These are phyloP conservation scores for Takakia lepidozioides DNA, from an alignment of 225 moss, liverwort and hornwort genomes.

Conservation along the genomic window DNA sequence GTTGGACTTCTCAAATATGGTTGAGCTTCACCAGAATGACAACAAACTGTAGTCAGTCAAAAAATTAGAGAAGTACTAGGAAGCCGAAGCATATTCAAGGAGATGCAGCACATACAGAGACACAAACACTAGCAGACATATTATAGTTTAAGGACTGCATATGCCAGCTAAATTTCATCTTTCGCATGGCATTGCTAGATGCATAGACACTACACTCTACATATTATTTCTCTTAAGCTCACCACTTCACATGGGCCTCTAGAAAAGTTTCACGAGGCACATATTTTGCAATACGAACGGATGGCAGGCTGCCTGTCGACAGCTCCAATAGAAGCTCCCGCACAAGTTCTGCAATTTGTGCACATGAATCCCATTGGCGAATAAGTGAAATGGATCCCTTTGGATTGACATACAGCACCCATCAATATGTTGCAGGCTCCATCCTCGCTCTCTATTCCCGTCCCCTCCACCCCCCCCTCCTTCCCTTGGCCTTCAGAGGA, in stretches of 20 bases:
- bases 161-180: not conserved
- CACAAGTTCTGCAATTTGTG: conserved; percentile 29
- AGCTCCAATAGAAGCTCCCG: conserved; percentile 19
- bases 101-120: not conserved
- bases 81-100: not conserved
- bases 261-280: conserved; percentile 36
- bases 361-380: too few species aligned
- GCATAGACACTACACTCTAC: not conserved
- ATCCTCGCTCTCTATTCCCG: too few species aligned
- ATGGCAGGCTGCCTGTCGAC: conserved; percentile 13
- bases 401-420: too few species aligned
- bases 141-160: not conserved
- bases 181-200: not conserved
- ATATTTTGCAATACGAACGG: conserved; percentile 36
- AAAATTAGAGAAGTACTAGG: conserved; percentile 1
- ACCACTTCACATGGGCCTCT: conserved; percentile 24
- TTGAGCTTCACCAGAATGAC: too few species aligned
- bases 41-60: too few species aligned
- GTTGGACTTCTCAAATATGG: conserved; percentile 47
- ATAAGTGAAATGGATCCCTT: too few species aligned
- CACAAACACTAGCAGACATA: not conserved
- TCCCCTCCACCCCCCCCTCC: too few species aligned
- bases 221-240: not conserved
- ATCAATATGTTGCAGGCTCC: too few species aligned
- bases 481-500: too few species aligned